Conservation (phyloP, 2,329 filamentous ascomycete genomes). For the Rasamsonia emersonii region DNA sequence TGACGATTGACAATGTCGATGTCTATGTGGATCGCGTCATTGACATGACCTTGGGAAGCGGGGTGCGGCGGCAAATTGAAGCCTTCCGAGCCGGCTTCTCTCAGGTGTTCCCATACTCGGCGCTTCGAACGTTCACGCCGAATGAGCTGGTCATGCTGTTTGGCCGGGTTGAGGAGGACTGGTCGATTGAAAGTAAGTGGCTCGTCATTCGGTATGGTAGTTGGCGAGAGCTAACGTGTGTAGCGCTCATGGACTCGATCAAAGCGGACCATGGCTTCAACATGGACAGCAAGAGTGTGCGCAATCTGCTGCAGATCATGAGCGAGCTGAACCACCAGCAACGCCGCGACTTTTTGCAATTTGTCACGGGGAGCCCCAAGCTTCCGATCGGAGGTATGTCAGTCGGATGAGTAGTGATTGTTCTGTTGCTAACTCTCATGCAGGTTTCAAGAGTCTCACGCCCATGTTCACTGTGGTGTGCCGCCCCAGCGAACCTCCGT, state of each 20-base stretch:
- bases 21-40: constrained; percentile 81
- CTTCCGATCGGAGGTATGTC: constrained; percentile 87
- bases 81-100: constrained; percentile 89
- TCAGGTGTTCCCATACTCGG: constrained; percentile 90
- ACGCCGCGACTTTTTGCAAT: constrained; percentile 90
- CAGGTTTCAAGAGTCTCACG: constrained; percentile 92
- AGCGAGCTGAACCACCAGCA: constrained; percentile 68
- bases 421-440: constrained; percentile 7
- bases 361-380: constrained; percentile 95
- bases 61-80: constrained; percentile 80
- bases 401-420: no score
- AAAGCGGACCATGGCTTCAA: constrained; percentile 98
- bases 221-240: constrained; percentile 8
- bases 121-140: constrained; percentile 86
- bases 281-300: constrained; percentile 93
- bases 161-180: constrained; percentile 87
- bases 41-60: constrained; percentile 81
- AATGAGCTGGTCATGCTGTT: constrained; percentile 93
- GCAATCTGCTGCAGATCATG: constrained; percentile 89
- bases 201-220: background rate
- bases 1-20: constrained; percentile 89
- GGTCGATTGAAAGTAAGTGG: constrained; percentile 87
- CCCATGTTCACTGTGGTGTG: constrained; percentile 99
- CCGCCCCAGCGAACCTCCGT: constrained; percentile 93
- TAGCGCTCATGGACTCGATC: constrained; percentile 93